phyloP scores from a whole-genome alignment of 2,329 filamentous ascomycete species.

The Sclerotinia borealis region DNA sequence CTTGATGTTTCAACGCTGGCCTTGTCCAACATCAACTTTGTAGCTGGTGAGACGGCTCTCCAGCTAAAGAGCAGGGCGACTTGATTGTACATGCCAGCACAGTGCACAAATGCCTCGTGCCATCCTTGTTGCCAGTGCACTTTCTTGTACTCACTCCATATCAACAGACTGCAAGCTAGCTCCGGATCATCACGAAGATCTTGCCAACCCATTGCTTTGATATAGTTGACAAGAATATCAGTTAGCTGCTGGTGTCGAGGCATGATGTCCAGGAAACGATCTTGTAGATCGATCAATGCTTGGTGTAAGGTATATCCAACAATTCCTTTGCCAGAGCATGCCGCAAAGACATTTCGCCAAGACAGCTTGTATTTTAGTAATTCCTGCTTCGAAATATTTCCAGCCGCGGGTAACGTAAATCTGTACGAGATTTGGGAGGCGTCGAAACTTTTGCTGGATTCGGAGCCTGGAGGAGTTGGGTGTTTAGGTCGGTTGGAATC shows the following conservation, averaged over 20 bases:
- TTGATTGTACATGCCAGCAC: slow-evolving; percentile 53
- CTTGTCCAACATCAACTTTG: slow-evolving; percentile 55
- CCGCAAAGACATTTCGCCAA: slow-evolving; percentile 62
- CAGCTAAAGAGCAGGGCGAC: slow-evolving; percentile 52
- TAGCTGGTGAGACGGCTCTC: slow-evolving; percentile 52
- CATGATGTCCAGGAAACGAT: slow-evolving; percentile 52
- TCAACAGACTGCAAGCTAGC: slow-evolving; percentile 54
- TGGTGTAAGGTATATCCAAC: slow-evolving; percentile 59
- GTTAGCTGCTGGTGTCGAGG: slow-evolving; percentile 40
- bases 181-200: slow-evolving; percentile 57
- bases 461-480: slow-evolving; percentile 1
- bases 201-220: slow-evolving; percentile 53
- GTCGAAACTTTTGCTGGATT: slow-evolving; percentile 9
- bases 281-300: slow-evolving; percentile 55
- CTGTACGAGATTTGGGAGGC: slow-evolving; percentile 49
- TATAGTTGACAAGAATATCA: slow-evolving; percentile 44
- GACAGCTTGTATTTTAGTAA: slow-evolving; percentile 56
- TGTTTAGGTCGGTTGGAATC: neutral
- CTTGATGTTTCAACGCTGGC: slow-evolving; percentile 57
- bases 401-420: slow-evolving; percentile 56
- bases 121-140: slow-evolving; percentile 61
- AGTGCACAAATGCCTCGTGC: slow-evolving; percentile 61
- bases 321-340: slow-evolving; percentile 57
- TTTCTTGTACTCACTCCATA: slow-evolving; percentile 57
- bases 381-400: slow-evolving; percentile 41